Evolutionary conservation across 495 filamentous ascomycete genomes (phyloP), one percentile per base, ranked within the genome.

Genomic region (Talaromyces wortmannii): DNA sequence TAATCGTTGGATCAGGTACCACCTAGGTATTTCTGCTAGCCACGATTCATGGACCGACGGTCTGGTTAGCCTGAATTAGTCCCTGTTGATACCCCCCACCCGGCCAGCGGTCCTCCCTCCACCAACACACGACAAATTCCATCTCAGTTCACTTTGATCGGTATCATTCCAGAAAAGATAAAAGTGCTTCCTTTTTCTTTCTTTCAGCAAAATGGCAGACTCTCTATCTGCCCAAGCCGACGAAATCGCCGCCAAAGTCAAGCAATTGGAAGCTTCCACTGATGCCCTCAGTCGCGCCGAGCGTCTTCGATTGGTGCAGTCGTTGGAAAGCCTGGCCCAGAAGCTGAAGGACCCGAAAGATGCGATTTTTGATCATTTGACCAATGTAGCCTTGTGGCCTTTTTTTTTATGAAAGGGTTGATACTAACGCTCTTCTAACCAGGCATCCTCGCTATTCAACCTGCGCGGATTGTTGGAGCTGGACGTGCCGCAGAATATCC

Each of bases 291-390:
- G 32, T 43, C 51, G 47, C 8, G 43, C 47, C 6, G 59, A 60
- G 40, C 57, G 59, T 18, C 49, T 58, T 42, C 50, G 45, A 42
- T 31, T 64, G 45, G 44, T 64, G 31, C 55, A 55, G 45, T 56
- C 56, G 12, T 16, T 61, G n/a, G 57, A 62, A 18, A 43, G 53
- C 10, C 33, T 64, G 12, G 47, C 56, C 10, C 23, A 49, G 49
- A 29, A 61, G 31, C 16, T 64, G 60, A 59, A 60, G 45, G 58
- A 64, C 44, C 62, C 62, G 0, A 62, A 55, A 49, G 62, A 64
- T 44, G 54, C 45, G 12, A 59, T 64, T 31, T 53, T 62, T 11
- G 56, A 58, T 31, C 56, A 61, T 46, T 58, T 58, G 46, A 54
- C 44, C 13, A 56, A 48, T 50, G 62, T 64, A 48, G 12, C 53